These are phyloP conservation scores for Paecilomyces fulvus DNA, from an alignment of 2,329 filamentous ascomycete species.

Conservation along the genomic window DNA sequence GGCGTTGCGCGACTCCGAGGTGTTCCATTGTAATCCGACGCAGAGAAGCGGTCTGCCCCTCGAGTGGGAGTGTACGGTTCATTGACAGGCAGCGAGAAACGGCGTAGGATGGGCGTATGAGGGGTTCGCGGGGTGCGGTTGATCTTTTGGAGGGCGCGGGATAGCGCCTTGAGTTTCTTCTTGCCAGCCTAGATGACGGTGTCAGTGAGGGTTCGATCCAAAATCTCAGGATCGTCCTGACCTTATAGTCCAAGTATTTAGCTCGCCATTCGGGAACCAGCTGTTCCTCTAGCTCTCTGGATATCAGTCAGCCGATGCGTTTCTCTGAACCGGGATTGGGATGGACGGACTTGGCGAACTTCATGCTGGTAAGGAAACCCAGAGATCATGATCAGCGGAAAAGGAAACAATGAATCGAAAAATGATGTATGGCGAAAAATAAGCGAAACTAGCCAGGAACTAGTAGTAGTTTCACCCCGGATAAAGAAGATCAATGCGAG, in stretches of 20 bases:
- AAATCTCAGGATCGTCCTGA: conserved; percentile 21
- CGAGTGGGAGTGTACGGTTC: conserved; percentile 6
- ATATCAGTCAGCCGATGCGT: background rate
- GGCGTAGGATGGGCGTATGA: conserved; percentile 41
- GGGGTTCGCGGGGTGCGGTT: conserved; percentile 42
- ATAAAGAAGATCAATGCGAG: background rate
- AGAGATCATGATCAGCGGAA: background rate
- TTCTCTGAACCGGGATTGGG: background rate
- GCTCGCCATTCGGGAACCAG: conserved; percentile 89
- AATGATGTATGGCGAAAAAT: background rate
- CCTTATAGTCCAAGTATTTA: conserved; percentile 94
- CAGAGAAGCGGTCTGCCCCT: conserved; percentile 8
- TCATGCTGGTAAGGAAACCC: conserved; percentile 34
- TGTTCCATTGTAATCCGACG: conserved; percentile 16
- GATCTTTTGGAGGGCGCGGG: conserved; percentile 57
- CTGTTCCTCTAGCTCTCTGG: conserved; percentile 71
- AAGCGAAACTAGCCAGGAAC: background rate
- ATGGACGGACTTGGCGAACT: conserved; percentile 50
- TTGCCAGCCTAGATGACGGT: conserved; percentile 55
- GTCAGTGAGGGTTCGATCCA: conserved; percentile 8
- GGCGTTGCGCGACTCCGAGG: conserved; percentile 24
- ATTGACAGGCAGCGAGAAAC: conserved; percentile 11
- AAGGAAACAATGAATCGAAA: background rate
- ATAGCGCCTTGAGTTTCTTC: conserved; percentile 81
- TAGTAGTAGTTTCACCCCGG: background rate